Conservation (phyloP, 139 green algal species). For the Chlorella sorokiniana region DNA sequence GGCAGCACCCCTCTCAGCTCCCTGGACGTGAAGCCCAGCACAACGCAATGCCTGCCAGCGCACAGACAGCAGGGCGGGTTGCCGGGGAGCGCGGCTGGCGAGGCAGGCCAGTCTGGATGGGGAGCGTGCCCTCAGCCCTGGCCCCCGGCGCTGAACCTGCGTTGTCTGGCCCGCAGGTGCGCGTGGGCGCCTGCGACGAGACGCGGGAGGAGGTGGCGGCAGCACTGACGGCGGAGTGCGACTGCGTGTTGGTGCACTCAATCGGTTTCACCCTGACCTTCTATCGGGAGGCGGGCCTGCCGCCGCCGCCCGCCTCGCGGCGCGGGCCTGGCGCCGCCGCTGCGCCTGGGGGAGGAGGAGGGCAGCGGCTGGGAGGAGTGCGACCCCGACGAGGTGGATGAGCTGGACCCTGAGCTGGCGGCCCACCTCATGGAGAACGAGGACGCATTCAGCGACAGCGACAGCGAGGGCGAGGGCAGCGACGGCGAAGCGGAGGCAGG, state of each 20-base stretch:
- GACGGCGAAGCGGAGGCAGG: conserved; percentile 14
- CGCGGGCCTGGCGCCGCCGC: not conserved
- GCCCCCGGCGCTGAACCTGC: not conserved
- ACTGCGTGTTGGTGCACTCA: conserved; percentile 43
- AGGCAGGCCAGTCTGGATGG: too few relatives aligned
- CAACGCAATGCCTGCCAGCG: not conserved
- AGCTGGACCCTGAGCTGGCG: conserved; percentile 21
- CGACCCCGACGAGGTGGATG: not conserved
- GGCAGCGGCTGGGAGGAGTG: not conserved
- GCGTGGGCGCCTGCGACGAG: conserved; percentile 5
- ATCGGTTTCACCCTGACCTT: conserved; percentile 39
- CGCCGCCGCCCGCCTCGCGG: conserved; percentile 3
- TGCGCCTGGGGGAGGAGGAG: not conserved
- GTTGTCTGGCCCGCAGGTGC: not conserved
- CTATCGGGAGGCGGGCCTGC: conserved; percentile 27
- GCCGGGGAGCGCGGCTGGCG: too few relatives aligned
- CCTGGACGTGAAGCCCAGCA: not conserved
- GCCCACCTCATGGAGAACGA: conserved; percentile 5
- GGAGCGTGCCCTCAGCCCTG: not conserved
- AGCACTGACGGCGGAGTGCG: not conserved
- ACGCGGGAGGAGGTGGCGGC: not conserved
- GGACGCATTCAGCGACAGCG: conserved; percentile 22
- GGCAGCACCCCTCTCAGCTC: not conserved
- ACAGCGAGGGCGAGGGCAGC: conserved; percentile 27
- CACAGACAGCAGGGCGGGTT: too few relatives aligned